Evolutionary conservation across 805 yeast species (phyloP), one percentile per base, ranked within the genome.

Genomic region (Sungouiella blattae): DNA sequence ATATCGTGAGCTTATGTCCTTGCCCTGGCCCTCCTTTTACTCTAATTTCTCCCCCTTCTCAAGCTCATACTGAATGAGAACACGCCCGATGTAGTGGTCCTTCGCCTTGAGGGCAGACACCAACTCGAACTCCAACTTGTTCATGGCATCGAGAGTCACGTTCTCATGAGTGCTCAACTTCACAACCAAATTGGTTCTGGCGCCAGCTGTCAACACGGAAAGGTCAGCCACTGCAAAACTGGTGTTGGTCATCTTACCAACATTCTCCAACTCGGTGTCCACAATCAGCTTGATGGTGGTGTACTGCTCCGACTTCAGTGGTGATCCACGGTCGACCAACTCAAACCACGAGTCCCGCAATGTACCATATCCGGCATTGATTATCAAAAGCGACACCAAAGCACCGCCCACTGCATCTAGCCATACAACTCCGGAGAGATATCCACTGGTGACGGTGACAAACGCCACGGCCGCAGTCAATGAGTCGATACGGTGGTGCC

Each of bases 401-500:
- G 89, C 58, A 0, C 98, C 98, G 43, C 98, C 98, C 37, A 87
- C 73, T 2, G 97, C 85, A 57, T 93, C 98, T 36, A 93, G 64
- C 80, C 96, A 87, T 28, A 79, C 80, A 26, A 87, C 74, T 43
- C 80, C 75, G 43, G 88, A 75, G 40, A 87, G 67, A 47, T 84
- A 81, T 22, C 96, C 95, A 2, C 89, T 80, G 0, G 94, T 75
- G 33, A 93, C 93, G 1, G 98, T 88, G 4, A 80, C 74, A 14
- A 91, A 72, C 0, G 98, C 97, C 6, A 91, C 98, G 15, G 83
- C 70, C 0, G 97, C 87, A 1, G 98, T 94, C 49, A 93, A 58
- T 1, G 95, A 83, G 55, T 93, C 98, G 8, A 91, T 93, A 44
- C 98, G 73, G 56, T 93, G 98, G 58, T 93, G 98, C 98, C 98